These are phyloP conservation scores for Lactarius quietus DNA, from an alignment of 768 basidiomycete genomes.

Conservation along the genomic window DNA sequence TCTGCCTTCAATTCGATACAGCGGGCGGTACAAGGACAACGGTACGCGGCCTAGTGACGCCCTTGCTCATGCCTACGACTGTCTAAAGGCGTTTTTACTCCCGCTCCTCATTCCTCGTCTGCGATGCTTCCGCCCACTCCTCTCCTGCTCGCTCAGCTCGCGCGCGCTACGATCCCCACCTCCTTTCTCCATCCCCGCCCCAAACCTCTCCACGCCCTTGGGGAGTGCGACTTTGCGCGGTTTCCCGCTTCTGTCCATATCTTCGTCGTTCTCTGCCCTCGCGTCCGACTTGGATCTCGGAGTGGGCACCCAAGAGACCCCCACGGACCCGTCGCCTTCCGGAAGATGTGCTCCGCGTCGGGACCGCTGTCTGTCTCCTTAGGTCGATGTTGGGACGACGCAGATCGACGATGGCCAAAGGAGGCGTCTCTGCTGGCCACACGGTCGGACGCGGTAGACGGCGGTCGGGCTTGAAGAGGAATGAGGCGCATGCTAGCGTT, in stretches of 20 bases:
- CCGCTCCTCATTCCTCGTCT: conserved; percentile 83
- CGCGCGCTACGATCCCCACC: conserved; percentile 42
- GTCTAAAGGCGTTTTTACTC: conserved; percentile 75
- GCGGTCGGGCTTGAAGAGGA: conserved; percentile 51
- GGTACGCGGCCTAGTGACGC: neutral
- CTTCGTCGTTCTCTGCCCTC: conserved; percentile 30
- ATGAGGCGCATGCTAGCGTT: conserved; percentile 58
- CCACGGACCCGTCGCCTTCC: conserved; percentile 63
- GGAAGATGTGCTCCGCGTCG: conserved; percentile 24
- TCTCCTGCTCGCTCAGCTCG: conserved; percentile 59
- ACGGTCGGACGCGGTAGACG: conserved; percentile 30
- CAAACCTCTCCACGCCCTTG: conserved; percentile 75
- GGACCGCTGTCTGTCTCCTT: neutral
- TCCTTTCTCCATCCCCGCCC: conserved; percentile 86
- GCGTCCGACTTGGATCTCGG: conserved; percentile 18
- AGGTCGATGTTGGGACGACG: conserved; percentile 27
- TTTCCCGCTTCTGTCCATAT: conserved; percentile 28
- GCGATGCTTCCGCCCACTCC: conserved; percentile 74
- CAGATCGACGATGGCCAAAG: conserved; percentile 63
- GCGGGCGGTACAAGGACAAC: neutral
- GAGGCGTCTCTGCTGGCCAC: conserved; percentile 50
- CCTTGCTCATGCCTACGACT: conserved; percentile 23
- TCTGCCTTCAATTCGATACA: neutral
- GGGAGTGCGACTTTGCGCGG: conserved; percentile 35
- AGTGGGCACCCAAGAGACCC: conserved; percentile 79